phyloP scores from a whole-genome alignment of 805 yeast species.

The Pichia phayaonensis region DNA sequence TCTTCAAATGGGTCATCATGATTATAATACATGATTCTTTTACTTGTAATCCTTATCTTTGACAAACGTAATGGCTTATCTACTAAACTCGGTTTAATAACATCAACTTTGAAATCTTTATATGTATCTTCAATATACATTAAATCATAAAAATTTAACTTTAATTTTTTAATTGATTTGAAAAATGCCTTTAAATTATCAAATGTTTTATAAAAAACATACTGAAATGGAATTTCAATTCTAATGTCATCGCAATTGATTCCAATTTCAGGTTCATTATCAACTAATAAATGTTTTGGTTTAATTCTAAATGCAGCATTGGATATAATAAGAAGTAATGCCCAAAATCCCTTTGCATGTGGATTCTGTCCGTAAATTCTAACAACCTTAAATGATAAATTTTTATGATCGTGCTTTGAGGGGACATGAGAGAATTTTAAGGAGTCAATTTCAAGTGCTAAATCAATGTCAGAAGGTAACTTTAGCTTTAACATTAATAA shows the following conservation, averaged over 20 bases:
- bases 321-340: constrained; percentile 13
- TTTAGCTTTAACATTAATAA: constrained; percentile 19
- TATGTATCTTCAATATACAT: constrained; percentile 17
- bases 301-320: not conserved
- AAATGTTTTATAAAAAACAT: constrained; percentile 66
- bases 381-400: constrained; percentile 18
- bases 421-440: constrained; percentile 17
- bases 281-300: not conserved
- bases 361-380: constrained; percentile 26
- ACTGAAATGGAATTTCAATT: constrained; percentile 58
- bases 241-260: constrained; percentile 21
- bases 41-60: constrained; percentile 45
- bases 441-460: constrained; percentile 25
- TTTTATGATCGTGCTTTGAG: constrained; percentile 8
- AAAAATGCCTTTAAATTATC: constrained; percentile 72
- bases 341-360: constrained; percentile 22
- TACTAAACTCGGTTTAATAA: constrained; percentile 26
- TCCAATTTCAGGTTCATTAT: constrained; percentile 10
- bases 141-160: constrained; percentile 19
- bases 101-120: constrained; percentile 27
- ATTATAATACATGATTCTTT: constrained; percentile 51
- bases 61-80: constrained; percentile 46
- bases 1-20: constrained; percentile 91
- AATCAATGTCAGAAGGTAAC: constrained; percentile 23
- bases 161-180: constrained; percentile 59